Percentiles rank a stretch among this genome's conserved stretches.
These are phyloP conservation scores for Boletales sp. DNA, from an alignment of 768 basidiomycete genomes.

Conservation along the genomic window DNA sequence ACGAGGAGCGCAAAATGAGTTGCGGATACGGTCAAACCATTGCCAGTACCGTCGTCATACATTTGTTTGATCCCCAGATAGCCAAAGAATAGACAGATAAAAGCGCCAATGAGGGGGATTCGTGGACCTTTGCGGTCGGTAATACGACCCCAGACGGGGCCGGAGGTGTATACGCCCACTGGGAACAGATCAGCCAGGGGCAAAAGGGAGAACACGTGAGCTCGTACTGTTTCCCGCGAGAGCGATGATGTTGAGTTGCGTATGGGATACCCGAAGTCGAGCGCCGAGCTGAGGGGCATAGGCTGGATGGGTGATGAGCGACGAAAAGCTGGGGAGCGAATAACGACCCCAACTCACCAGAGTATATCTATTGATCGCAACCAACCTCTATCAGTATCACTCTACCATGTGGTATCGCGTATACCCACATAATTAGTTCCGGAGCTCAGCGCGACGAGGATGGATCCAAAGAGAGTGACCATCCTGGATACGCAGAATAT, in stretches of 20 bases:
- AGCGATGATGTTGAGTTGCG: conserved; percentile 77
- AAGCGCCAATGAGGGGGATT: conserved; percentile 58
- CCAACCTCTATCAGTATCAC: background rate
- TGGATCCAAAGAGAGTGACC: conserved; percentile 50
- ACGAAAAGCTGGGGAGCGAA: background rate
- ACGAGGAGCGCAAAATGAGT: conserved; percentile 52
- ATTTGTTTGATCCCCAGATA: conserved; percentile 73
- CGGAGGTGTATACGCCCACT: conserved; percentile 77
- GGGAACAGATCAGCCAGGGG: background rate
- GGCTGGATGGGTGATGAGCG: conserved; percentile 39
- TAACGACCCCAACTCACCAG: conserved; percentile 16
- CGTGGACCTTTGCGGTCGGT: conserved; percentile 74
- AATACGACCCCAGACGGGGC: conserved; percentile 77
- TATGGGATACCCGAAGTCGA: conserved; percentile 73
- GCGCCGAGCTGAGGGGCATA: conserved; percentile 85
- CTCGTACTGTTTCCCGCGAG: conserved; percentile 71
- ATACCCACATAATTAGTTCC: conserved; percentile 73
- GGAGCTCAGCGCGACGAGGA: conserved; percentile 58
- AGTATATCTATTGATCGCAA: conserved; percentile 23
- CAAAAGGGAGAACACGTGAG: background rate
- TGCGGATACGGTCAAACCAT: conserved; percentile 35
- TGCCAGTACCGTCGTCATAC: conserved; percentile 53
- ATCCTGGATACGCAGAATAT: conserved; percentile 41
- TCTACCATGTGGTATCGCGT: background rate
- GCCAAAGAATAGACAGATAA: conserved; percentile 59